Conservation (phyloP, 441 rosid species). For the Erodium texanum region DNA sequence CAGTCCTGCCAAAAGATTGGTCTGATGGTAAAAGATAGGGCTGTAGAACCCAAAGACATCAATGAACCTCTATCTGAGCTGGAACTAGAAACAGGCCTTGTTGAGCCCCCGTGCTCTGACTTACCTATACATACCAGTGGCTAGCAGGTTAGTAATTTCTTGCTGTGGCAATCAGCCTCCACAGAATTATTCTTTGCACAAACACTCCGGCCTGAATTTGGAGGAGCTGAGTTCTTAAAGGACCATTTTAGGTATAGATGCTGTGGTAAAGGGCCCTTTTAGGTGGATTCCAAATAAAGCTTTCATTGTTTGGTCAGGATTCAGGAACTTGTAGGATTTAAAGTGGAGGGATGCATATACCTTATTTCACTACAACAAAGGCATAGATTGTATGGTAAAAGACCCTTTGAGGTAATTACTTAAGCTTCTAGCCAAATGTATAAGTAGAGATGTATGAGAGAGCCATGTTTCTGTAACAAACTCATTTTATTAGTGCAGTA, state of each 20-base stretch:
- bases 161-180: constrained; percentile 71
- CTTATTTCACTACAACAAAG: constrained; percentile 53
- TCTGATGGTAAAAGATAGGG: constrained; percentile 37
- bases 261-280: too few relatives aligned
- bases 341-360: too few relatives aligned
- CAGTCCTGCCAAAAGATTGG: constrained; percentile 59
- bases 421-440: too few relatives aligned
- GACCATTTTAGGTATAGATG: too few relatives aligned
- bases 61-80: constrained; percentile 46
- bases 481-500: too few relatives aligned
- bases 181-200: constrained; percentile 60
- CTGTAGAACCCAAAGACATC: constrained; percentile 40
- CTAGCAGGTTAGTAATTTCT: constrained; percentile 73
- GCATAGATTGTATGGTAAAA: constrained; percentile 55
- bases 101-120: constrained; percentile 54
- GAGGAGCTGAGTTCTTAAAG: constrained; percentile 40
- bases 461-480: too few relatives aligned
- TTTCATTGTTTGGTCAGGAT: too few relatives aligned
- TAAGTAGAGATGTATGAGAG: too few relatives aligned
- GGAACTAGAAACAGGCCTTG: constrained; percentile 51
- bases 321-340: too few relatives aligned
- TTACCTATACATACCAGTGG: constrained; percentile 58
- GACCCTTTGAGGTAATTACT: constrained; percentile 17
- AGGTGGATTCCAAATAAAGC: too few relatives aligned
- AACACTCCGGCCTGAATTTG: constrained; percentile 73